Base-by-base conservation (phyloP, 805 yeast genomes). In the Hanseniaspora lindneri region DNA sequence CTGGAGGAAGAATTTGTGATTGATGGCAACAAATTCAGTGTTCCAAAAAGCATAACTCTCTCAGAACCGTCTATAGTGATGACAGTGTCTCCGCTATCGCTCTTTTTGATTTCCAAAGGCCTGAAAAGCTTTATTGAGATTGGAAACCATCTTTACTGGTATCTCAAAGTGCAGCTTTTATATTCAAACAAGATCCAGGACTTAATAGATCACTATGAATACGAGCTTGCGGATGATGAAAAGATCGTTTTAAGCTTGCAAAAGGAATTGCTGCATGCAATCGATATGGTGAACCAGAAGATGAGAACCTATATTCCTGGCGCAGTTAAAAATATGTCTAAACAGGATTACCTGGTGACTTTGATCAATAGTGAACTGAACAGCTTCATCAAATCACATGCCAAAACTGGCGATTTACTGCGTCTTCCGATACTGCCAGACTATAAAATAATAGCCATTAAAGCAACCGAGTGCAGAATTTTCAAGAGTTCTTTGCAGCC, bases 401-500 rank as follows among this genome's bases (percentile, higher is more conserved):
- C 69, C 72, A 30, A 76, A 87, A 0, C 72, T 86, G 4, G 74
- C 78, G 1, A 65, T 88, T 29, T 96, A 4, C 32, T 46, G n/a
- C 37, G 49, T 32, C 16, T 46, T n/a, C 49, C 49, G 3, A 46
- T 46, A 13, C 24, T 39, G 23, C 49, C 49, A 2, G 35, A 46
- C 21, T 39, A 32, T 16, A 46, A 37, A 30, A 39, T 46, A 17
- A 72, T 78, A 52, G 96, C 96, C 5, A 77, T 83, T 19, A 68
- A 81, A 33, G 83, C 95, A 0, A 82, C 77, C 34, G 83, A 83
- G 54, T 80, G 87, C 5, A 73, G 80, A 9, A 96, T 92, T 4
- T 92, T 92, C 68, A 94, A 92, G 61, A 81, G 94, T 52, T 83
- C 95, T 23, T 69, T 92, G 58, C 79, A 89, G 7, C 99, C 99